A percentile compares a stretch with the other conserved stretches of the same genome.
phyloP scores from a whole-genome alignment of 1,139 yeast species.

The Suhomyces wounanorum region DNA sequence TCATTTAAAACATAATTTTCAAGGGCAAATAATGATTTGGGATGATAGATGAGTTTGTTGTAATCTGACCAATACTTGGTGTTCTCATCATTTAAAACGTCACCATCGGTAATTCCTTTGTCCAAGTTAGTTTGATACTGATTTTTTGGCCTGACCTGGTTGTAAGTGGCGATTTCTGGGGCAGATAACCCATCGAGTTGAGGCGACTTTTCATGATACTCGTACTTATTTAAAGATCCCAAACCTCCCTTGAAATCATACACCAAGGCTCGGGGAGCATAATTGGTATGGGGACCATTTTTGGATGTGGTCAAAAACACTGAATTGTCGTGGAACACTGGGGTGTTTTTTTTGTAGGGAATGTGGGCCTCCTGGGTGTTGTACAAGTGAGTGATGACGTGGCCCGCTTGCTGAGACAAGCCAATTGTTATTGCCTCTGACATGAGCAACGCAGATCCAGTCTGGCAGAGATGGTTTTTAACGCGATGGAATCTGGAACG shows the following conservation, averaged over 20 bases:
- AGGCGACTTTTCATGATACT: conserved; percentile 39
- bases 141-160: conserved; percentile 36
- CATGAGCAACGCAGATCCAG: conserved; percentile 38
- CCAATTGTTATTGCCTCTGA: conserved; percentile 73
- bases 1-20: conserved; percentile 46
- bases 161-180: conserved; percentile 12
- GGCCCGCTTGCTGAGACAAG: conserved; percentile 72
- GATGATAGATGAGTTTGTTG: conserved; percentile 65
- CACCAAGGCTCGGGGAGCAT: conserved; percentile 73
- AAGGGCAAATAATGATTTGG: conserved; percentile 56
- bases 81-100: conserved; percentile 37
- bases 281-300: conserved; percentile 55
- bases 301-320: conserved; percentile 36
- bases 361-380: conserved; percentile 74
- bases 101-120: conserved; percentile 31
- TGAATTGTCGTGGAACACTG: conserved; percentile 31
- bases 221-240: conserved; percentile 59
- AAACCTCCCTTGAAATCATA: conserved; percentile 75
- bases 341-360: conserved; percentile 43
- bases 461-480: neutral
- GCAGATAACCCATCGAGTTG: conserved; percentile 11
- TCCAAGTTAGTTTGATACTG: conserved; percentile 68
- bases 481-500: neutral
- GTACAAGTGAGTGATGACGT: conserved; percentile 73
- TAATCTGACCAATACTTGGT: conserved; percentile 84